Conservation (phyloP, 2,329 filamentous ascomycete genomes). For the Colletotrichum tropicale region DNA sequence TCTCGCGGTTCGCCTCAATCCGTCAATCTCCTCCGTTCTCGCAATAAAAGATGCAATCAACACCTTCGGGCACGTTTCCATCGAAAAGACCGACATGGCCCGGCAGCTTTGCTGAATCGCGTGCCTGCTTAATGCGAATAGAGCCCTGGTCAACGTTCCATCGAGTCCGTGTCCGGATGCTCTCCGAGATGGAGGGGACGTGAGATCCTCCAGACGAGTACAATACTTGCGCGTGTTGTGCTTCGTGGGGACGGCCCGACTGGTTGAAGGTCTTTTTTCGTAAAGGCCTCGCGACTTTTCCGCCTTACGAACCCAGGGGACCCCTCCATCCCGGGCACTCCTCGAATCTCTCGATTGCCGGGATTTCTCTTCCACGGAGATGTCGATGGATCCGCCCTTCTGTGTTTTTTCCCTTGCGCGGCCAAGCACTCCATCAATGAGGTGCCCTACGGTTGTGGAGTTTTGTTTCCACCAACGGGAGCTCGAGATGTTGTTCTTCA, state of each 20-base stretch:
- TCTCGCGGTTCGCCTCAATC: background rate
- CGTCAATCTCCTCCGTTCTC: background rate
- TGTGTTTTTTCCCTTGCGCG: background rate
- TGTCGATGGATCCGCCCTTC: background rate
- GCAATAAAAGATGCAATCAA: background rate
- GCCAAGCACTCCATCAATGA: conserved; percentile 9
- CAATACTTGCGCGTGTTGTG: background rate
- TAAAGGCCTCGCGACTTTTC: background rate
- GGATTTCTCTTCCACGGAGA: conserved; percentile 11
- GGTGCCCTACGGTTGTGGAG: conserved; percentile 1
- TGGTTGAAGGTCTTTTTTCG: background rate
- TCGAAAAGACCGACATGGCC: conserved; percentile 3
- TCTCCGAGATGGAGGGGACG: background rate
- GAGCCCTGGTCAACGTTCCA: conserved; percentile 11
- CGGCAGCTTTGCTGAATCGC: background rate
- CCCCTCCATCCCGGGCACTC: background rate
- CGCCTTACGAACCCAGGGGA: background rate
- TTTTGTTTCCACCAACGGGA: conserved; percentile 17
- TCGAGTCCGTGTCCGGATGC: conserved; percentile 3
- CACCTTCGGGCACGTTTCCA: background rate
- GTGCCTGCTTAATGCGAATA: background rate
- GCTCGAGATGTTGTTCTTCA: background rate
- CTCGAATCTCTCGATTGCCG: conserved; percentile 14
- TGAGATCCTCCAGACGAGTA: background rate
- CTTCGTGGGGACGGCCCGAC: background rate